Conservation (phyloP, 805 yeast genomes). For the Candida rishiriensis region DNA sequence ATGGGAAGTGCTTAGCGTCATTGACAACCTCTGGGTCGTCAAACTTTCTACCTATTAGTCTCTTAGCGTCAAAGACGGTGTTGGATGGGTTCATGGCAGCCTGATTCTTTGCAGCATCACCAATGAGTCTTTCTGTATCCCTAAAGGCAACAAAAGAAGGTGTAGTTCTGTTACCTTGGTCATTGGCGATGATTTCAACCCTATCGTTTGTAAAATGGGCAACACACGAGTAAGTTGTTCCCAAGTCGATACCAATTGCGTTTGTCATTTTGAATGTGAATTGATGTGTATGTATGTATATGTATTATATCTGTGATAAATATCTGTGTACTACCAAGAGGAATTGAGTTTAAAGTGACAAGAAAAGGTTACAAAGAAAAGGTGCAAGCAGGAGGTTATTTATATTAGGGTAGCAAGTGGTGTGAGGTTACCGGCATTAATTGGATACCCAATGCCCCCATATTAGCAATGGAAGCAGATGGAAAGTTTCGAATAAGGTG, state of each 20-base stretch:
- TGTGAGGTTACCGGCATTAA: too few relatives aligned
- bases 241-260: constrained; percentile 78
- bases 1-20: constrained; percentile 88
- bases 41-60: constrained; percentile 87
- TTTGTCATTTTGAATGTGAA: constrained; percentile 34
- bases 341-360: too few relatives aligned
- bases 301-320: too few relatives aligned
- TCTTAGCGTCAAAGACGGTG: constrained; percentile 89
- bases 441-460: too few relatives aligned
- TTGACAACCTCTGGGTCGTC: constrained; percentile 81
- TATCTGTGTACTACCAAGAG: too few relatives aligned
- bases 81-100: constrained; percentile 90
- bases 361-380: too few relatives aligned
- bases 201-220: constrained; percentile 57
- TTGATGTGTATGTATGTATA: too few relatives aligned
- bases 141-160: constrained; percentile 97
- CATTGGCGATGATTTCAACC: constrained; percentile 94
- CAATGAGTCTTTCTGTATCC: constrained; percentile 90
- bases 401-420: too few relatives aligned
- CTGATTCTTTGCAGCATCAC: constrained; percentile 98
- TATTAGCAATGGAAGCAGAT: too few relatives aligned
- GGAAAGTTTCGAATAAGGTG: too few relatives aligned
- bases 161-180: constrained; percentile 98
- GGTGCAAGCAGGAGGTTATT: too few relatives aligned
- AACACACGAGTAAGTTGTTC: constrained; percentile 97